Conservation (phyloP, 2,329 filamentous ascomycete genomes). For the Ampelomyces quisqualis region DNA sequence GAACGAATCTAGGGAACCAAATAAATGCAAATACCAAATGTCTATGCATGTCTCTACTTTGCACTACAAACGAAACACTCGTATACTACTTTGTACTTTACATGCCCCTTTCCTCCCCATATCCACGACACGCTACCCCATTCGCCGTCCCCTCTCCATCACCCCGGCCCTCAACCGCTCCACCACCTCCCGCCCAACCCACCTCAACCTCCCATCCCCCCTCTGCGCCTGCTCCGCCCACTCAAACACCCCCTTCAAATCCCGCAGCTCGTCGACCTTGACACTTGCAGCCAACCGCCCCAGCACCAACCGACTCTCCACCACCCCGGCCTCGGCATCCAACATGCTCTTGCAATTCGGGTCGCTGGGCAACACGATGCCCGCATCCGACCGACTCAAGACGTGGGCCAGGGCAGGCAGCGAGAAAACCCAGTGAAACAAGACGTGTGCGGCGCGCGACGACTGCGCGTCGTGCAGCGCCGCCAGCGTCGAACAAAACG, state of each 20-base stretch:
- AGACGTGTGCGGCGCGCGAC: constrained; percentile 37
- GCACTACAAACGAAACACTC: too few species aligned
- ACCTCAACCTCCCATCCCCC: constrained; percentile 48
- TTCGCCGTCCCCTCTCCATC: constrained; percentile 40
- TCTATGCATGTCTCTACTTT: too few species aligned
- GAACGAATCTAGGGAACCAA: too few species aligned
- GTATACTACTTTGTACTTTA: neutral
- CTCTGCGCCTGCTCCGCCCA: constrained; percentile 58
- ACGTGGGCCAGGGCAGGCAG: constrained; percentile 55
- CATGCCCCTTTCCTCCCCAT: neutral
- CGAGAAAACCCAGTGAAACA: constrained; percentile 75
- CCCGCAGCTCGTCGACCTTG: constrained; percentile 52
- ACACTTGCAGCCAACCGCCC: constrained; percentile 51
- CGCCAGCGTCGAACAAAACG: constrained; percentile 73
- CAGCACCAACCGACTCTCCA: constrained; percentile 73
- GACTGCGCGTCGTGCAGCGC: constrained; percentile 65
- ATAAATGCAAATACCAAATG: too few species aligned
- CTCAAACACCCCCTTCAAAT: constrained; percentile 63
- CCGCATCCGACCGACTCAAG: constrained; percentile 62
- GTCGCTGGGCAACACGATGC: constrained; percentile 46
- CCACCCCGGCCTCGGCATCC: constrained; percentile 59
- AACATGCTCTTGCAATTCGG: constrained; percentile 50
- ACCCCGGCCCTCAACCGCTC: constrained; percentile 57
- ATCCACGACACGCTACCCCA: constrained; percentile 8
- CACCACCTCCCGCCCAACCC: constrained; percentile 59